These are phyloP conservation scores for Neofusicoccum parvum DNA, from an alignment of 2,329 filamentous ascomycete species.

Conservation along the genomic window DNA sequence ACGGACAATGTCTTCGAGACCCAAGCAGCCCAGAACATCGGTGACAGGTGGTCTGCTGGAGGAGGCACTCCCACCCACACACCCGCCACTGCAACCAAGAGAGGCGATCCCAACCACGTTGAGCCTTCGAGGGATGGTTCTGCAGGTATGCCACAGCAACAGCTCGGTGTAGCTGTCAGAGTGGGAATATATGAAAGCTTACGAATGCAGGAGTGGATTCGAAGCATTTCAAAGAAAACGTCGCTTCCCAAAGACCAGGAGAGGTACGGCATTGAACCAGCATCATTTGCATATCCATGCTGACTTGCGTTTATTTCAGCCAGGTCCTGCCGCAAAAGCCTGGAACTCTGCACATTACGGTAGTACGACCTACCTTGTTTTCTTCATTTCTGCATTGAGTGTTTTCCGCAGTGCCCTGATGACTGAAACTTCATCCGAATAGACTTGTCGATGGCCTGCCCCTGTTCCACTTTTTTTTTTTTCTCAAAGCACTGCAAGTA, in stretches of 20 bases:
- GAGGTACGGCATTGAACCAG: background rate
- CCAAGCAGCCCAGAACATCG: conserved; percentile 36
- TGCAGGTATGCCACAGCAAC: conserved; percentile 28
- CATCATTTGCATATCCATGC: too few species aligned
- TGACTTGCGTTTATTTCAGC: background rate
- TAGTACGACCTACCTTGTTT: background rate
- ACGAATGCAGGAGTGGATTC: conserved; percentile 24
- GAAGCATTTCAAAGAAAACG: conserved; percentile 27
- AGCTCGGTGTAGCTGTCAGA: too few species aligned
- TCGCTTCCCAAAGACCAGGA: conserved; percentile 29
- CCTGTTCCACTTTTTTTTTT: too few species aligned
- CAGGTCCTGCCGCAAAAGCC: conserved; percentile 29
- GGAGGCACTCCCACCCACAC: conserved; percentile 36
- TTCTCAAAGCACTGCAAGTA: too few species aligned
- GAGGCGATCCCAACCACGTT: conserved; percentile 30
- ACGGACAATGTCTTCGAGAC: conserved; percentile 43
- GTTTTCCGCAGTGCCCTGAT: too few species aligned
- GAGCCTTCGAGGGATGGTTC: conserved; percentile 32
- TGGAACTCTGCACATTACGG: conserved; percentile 37
- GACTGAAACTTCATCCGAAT: too few species aligned
- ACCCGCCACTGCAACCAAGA: conserved; percentile 31
- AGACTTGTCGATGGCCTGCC: too few species aligned
- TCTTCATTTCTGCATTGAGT: too few species aligned
- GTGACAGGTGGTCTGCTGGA: conserved; percentile 36
- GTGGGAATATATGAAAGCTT: background rate